These are phyloP conservation scores for Cyclocybe aegerita DNA, from an alignment of 768 basidiomycete species.

Conservation along the genomic window DNA sequence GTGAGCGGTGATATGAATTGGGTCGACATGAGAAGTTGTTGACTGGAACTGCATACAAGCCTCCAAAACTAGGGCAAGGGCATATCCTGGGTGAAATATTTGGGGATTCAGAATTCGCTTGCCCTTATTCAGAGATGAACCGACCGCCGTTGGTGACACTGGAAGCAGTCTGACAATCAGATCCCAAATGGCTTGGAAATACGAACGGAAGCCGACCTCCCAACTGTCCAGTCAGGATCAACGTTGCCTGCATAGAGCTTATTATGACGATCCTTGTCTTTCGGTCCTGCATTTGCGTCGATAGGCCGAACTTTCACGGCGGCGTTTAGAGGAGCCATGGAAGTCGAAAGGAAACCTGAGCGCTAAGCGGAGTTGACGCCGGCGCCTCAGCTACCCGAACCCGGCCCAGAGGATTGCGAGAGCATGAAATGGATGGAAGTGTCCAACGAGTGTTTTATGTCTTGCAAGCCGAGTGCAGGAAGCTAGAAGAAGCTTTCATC, in stretches of 20 bases:
- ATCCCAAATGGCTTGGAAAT: not conserved
- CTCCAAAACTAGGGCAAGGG: constrained; percentile 53
- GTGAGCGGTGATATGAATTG: constrained; percentile 60
- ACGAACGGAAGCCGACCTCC: constrained; percentile 34
- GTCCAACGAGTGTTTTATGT: no score
- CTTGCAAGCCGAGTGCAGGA: no score
- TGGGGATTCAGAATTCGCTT: not conserved
- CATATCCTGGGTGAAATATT: constrained; percentile 44
- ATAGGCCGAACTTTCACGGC: constrained; percentile 27
- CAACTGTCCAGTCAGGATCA: constrained; percentile 45
- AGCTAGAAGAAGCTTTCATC: no score
- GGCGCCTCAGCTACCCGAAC: no score
- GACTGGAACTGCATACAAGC: constrained; percentile 54
- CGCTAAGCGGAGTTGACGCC: no score
- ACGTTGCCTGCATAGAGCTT: constrained; percentile 35
- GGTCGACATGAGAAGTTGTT: constrained; percentile 47
- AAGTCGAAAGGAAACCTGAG: not conserved
- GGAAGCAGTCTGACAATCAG: not conserved
- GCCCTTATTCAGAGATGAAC: not conserved
- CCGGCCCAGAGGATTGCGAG: no score
- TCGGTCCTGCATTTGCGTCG: no score
- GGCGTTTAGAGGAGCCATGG: constrained; percentile 36
- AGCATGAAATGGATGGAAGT: no score
- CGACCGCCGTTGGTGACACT: constrained; percentile 59
- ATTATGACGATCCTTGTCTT: constrained; percentile 1